Base-by-base conservation (phyloP, 2,329 filamentous ascomycete genomes). In the Aspergillus transmontanensis region DNA sequence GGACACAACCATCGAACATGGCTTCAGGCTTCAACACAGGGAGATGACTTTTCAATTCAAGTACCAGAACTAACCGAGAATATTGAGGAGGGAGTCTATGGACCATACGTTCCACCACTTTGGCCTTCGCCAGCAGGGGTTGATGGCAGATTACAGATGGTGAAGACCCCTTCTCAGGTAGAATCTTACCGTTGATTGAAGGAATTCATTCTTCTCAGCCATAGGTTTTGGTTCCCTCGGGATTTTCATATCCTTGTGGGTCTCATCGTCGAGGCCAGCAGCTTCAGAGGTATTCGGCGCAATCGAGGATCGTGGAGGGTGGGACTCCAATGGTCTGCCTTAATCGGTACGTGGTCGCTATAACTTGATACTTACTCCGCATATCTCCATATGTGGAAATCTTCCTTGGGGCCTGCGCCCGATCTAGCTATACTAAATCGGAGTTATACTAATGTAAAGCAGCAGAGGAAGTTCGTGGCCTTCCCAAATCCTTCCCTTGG, bases 401-500 rank as follows among this genome's bases (percentile, higher is more conserved):
- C 21, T n/a, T 14, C 4, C 28, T 10, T 11, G 23, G 5, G 26
- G 12, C 39, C 36, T 39, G 36, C 14, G 2, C 14, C 36, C 36
- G 36, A 39, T 16, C 14, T 5, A 45, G 6, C 16, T 14, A 34
- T 10, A 23, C 23, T 9, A 10, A 21, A 36, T 10, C 46, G 9
- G 16, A 12, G n/a, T 14, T 6, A 45, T 14, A 32, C 55, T 61
- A 26, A 61, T 68, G 2, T 60, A 68, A 9, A 60, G 75, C 80
- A 71, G 80, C 82, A 6, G 84, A 85, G 69, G 84, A 85, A 68
- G 80, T 85, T 32, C 75, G 79, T 54, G 78, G 83, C 56, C 84
- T 0, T 79, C 81, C 2, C 68, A 78, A 10, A 79, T 82, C 50
- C 79, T 85, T 2, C 84, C 83, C 2, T 71, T 76, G 63, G 80